Evolutionary conservation across 2,329 filamentous ascomycete species (phyloP).

Genomic region (Aspergillus floridensis): DNA sequence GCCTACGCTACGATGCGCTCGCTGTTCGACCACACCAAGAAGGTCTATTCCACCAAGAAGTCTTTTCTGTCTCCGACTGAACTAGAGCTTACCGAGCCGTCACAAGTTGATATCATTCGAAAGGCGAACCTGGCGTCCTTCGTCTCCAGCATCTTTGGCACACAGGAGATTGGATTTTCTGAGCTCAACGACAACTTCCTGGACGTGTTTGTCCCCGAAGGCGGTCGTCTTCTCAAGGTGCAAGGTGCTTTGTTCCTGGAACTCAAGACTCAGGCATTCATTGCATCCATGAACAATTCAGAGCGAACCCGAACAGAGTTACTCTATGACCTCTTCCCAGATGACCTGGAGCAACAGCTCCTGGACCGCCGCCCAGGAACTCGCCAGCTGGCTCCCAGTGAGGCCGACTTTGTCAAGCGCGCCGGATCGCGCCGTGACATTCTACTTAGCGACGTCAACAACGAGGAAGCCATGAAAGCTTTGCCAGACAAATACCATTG

Average conservation of each 20-base stretch:
- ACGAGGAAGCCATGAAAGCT: slow-evolving; percentile 48
- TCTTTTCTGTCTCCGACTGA: slow-evolving; percentile 57
- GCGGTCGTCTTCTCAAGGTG: slow-evolving; percentile 56
- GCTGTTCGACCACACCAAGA: slow-evolving; percentile 62
- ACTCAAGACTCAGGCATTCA: slow-evolving; percentile 66
- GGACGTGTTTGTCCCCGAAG: slow-evolving; percentile 61
- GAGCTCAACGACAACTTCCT: slow-evolving; percentile 63
- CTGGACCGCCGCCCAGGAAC: slow-evolving; percentile 55
- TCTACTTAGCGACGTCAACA: slow-evolving; percentile 54
- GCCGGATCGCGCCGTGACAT: slow-evolving; percentile 56
- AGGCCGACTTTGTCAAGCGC: slow-evolving; percentile 59
- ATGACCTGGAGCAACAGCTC: slow-evolving; percentile 55
- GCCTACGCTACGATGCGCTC: slow-evolving; percentile 62
- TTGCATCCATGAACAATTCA: slow-evolving; percentile 58
- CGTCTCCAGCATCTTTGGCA: slow-evolving; percentile 62
- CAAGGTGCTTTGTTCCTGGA: slow-evolving; percentile 62
- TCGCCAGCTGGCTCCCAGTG: slow-evolving; percentile 55
- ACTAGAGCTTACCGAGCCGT: slow-evolving; percentile 50
- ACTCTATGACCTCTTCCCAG: slow-evolving; percentile 59
- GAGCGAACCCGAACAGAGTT: slow-evolving; percentile 56
- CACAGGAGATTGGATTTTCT: slow-evolving; percentile 62
- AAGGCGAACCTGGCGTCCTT: slow-evolving; percentile 66
- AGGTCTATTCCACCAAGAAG: slow-evolving; percentile 57
- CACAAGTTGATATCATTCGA: slow-evolving; percentile 59
- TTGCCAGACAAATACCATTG: slow-evolving; percentile 61